phyloP scores from a whole-genome alignment of 805 yeast genomes.

The Barnettozyma wickerhamii region DNA sequence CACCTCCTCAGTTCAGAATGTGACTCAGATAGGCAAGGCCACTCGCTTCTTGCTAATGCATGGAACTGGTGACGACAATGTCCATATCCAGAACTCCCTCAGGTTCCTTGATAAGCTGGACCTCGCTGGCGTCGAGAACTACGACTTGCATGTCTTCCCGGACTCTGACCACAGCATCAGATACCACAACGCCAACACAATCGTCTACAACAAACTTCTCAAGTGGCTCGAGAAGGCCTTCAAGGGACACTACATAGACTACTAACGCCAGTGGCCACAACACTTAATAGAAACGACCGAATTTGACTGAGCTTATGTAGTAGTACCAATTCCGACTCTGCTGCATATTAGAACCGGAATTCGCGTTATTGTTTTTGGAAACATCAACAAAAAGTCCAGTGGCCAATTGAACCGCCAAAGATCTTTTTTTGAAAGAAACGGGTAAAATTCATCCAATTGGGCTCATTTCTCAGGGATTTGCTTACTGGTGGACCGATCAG shows the following conservation, averaged over 20 bases:
- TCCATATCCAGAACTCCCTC: conserved; percentile 87
- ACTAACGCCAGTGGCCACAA: neutral
- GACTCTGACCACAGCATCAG: conserved; percentile 74
- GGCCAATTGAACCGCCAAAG: conserved; percentile 7
- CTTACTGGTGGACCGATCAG: too few relatives aligned
- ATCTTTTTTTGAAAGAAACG: too few relatives aligned
- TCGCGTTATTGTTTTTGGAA: neutral
- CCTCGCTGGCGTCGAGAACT: conserved; percentile 72
- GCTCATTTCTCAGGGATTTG: too few relatives aligned
- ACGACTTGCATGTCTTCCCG: conserved; percentile 74
- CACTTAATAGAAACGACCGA: neutral
- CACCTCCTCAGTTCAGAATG: conserved; percentile 50
- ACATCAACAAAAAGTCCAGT: conserved; percentile 6
- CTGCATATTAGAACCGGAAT: neutral
- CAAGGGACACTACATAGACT: conserved; percentile 33
- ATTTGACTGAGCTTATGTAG: too few relatives aligned
- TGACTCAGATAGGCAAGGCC: conserved; percentile 48
- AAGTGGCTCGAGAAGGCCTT: conserved; percentile 65
- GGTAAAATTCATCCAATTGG: too few relatives aligned
- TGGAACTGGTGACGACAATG: conserved; percentile 97
- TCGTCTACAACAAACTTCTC: conserved; percentile 64
- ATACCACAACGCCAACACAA: conserved; percentile 67
- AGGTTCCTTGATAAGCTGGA: conserved; percentile 74
- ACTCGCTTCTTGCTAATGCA: conserved; percentile 84
- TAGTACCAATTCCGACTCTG: neutral